Percentiles rank a stretch among this genome's conserved stretches.
phyloP scores from a whole-genome alignment of 257 asterid genomes.

The Vinca minor region DNA sequence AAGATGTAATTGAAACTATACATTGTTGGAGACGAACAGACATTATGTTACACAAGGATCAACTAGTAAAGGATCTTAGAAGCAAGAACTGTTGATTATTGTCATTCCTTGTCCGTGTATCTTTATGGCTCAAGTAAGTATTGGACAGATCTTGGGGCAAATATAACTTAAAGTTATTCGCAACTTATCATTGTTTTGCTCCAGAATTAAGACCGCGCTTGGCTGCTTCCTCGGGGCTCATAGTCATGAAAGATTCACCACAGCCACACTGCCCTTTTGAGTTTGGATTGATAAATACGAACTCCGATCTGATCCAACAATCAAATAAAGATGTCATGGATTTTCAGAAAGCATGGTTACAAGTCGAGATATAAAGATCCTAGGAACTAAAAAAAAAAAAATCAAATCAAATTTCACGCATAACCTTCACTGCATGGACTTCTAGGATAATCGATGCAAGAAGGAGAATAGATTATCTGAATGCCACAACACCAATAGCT shows the following conservation, averaged over 20 bases:
- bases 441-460: too few species aligned
- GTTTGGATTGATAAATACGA: slow-evolving; percentile 85
- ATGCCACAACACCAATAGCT: not conserved
- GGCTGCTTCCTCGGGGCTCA: slow-evolving; percentile 64
- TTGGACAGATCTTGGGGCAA: not conserved
- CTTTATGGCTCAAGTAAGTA: not conserved
- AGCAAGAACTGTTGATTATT: not conserved
- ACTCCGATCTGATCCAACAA: slow-evolving; percentile 65
- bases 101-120: not conserved
- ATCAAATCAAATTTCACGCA: not conserved
- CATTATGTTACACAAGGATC: not conserved
- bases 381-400: not conserved
- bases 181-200: slow-evolving; percentile 10
- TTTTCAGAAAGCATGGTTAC: not conserved
- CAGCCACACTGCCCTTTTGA: slow-evolving; percentile 89
- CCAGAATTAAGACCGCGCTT: slow-evolving; percentile 41
- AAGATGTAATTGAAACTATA: not conserved
- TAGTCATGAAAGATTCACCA: slow-evolving; percentile 92
- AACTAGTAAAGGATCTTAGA: slow-evolving; percentile 2
- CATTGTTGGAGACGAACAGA: not conserved
- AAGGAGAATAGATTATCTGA: not conserved
- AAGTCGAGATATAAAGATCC: not conserved
- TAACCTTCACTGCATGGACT: not conserved
- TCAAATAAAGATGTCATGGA: slow-evolving; percentile 18
- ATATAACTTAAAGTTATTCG: not conserved